A percentile compares a stretch with the other conserved stretches of the same genome.
These are phyloP conservation scores for Saraca asoca DNA, from an alignment of 331 rosid species.

Conservation along the genomic window DNA sequence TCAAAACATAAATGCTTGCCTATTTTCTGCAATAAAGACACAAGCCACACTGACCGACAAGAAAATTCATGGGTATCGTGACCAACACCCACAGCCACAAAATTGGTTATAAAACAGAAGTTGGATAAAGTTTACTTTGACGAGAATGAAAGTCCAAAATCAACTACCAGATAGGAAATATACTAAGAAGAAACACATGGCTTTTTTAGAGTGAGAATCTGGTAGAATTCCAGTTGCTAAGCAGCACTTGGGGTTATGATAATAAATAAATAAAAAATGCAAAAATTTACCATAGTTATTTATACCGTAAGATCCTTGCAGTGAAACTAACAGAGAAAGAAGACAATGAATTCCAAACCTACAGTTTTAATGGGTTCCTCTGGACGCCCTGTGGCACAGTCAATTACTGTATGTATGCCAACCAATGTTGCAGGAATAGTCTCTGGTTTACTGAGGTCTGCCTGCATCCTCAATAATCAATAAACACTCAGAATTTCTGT, in stretches of 20 bases:
- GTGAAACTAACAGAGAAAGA: background rate
- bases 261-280: background rate
- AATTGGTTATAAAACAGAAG: too few relatives aligned
- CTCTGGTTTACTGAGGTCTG: conserved; percentile 87
- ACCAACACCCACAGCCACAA: too few relatives aligned
- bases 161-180: too few relatives aligned
- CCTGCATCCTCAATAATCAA: conserved; percentile 50
- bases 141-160: too few relatives aligned
- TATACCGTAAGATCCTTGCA: too few relatives aligned
- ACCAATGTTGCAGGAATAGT: conserved; percentile 94
- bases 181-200: too few relatives aligned
- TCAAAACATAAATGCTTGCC: background rate
- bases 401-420: conserved; percentile 83
- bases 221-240: background rate
- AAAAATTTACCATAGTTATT: background rate
- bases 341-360: conserved; percentile 11
- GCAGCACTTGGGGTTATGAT: background rate
- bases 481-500: background rate
- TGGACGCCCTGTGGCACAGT: conserved; percentile 97
- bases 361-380: conserved; percentile 94
- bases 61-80: background rate
- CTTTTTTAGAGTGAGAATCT: background rate
- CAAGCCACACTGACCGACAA: background rate
- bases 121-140: too few relatives aligned
- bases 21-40: background rate